Percentiles rank a stretch among this genome's conserved stretches.
These are phyloP conservation scores for Penicillium sp. DNA, from an alignment of 2,329 filamentous ascomycete species.

Conservation along the genomic window DNA sequence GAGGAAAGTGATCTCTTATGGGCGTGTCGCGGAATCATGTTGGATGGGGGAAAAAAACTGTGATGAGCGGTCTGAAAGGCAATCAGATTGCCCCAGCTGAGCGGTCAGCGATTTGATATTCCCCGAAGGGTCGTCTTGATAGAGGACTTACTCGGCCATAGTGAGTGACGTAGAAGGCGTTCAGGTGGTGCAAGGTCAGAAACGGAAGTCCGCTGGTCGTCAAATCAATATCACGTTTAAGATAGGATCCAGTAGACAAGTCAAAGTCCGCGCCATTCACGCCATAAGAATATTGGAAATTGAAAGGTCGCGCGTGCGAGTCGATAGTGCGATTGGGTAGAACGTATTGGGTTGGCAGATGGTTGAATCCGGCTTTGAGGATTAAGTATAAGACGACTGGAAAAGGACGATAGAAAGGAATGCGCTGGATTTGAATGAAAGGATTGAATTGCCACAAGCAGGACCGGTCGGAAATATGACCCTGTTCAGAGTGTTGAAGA, in stretches of 20 bases:
- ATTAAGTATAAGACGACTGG: background rate
- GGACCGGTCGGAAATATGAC: slow-evolving; percentile 10
- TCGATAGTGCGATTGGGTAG: slow-evolving; percentile 11
- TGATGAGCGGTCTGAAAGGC: slow-evolving; percentile 39
- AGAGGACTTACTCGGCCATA: slow-evolving; percentile 41
- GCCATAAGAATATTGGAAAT: slow-evolving; percentile 6
- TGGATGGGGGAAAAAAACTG: slow-evolving; percentile 37
- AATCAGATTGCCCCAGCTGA: slow-evolving; percentile 31
- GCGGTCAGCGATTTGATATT: slow-evolving; percentile 16
- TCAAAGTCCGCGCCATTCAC: slow-evolving; percentile 20
- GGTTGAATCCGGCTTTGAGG: background rate
- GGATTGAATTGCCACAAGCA: slow-evolving; percentile 10
- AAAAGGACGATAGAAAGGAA: slow-evolving; percentile 17
- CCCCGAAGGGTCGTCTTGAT: background rate
- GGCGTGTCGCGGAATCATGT: slow-evolving; percentile 36
- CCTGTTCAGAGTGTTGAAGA: slow-evolving; percentile 1
- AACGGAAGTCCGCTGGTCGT: slow-evolving; percentile 1
- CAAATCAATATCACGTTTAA: slow-evolving; percentile 17
- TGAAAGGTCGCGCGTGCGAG: slow-evolving; percentile 25
- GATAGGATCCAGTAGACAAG: slow-evolving; percentile 13
- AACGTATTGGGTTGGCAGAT: slow-evolving; percentile 10
- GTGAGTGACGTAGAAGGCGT: slow-evolving; percentile 27
- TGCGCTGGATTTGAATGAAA: slow-evolving; percentile 14
- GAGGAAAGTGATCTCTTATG: slow-evolving; percentile 40
- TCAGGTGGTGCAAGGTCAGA: slow-evolving; percentile 18